Evolutionary conservation across 2,329 filamentous ascomycete genomes (phyloP), one percentile per base, ranked within the genome.

Genomic region (Apiospora koreana): DNA sequence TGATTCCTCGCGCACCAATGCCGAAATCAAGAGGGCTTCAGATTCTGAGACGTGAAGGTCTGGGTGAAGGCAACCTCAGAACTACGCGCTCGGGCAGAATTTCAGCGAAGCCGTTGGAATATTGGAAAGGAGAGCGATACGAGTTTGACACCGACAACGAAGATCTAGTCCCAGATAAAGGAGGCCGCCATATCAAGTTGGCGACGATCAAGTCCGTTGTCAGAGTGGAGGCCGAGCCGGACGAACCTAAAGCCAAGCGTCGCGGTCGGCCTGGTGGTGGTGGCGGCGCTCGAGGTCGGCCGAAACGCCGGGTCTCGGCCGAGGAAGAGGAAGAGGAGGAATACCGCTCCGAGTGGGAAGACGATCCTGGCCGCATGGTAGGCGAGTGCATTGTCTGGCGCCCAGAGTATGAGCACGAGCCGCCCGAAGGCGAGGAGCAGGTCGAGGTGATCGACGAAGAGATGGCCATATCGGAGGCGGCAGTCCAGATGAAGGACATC

Each of bases 41-140:
- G 31, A 87, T 87, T 67, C 78, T 85, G 68, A 85, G 86, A 54
- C 83, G 83, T 42, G 83, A 84, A 71, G 83, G 84, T 10, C 86
- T 90, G 68, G 83, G 81, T 35, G 83, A 84, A 12, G 86, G 89
- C 68, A 84, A 82, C 35, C 83, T 88, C 72, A 85, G 85, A 41
- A 87, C 86, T 62, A 93, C 91, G 67, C 91, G 94, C 69, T 95
- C 92, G 16, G 95, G 94, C 2, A 89, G 96, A 70, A 89, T 90
- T 68, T 94, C 93, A 12, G 91, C 94, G 72, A 89, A 89, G 71
- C 96, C 95, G 0, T 82, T 98, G 43, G 90, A 93, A 35, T 97
- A 88, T 79, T 98, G 95, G 95, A 91, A 91, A 76, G 94, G 94
- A 74, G 95, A 98, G 79, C 89, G 88, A 69, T 89, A 92, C 65